Evolutionary conservation across 2,329 filamentous ascomycete genomes (phyloP).

Genomic region (Aschersonia sp.): DNA sequence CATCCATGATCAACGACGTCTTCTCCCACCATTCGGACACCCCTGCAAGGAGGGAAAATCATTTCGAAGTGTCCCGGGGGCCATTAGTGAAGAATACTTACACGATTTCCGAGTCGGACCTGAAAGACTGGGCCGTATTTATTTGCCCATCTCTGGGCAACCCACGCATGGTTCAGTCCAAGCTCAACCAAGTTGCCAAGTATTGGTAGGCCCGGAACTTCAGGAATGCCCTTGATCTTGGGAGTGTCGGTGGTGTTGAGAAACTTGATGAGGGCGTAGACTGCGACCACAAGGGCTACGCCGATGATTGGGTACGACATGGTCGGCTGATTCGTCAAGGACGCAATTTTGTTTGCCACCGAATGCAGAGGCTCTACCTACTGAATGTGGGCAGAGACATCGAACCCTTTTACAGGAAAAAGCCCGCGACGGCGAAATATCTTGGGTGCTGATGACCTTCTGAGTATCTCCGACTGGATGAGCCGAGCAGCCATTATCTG

Average conservation of each 20-base stretch:
- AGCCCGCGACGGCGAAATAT: too few relatives aligned
- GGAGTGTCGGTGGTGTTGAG: conserved; percentile 38
- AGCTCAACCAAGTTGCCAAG: conserved; percentile 51
- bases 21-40: conserved; percentile 35
- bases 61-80: too few relatives aligned
- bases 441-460: too few relatives aligned
- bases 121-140: conserved; percentile 53
- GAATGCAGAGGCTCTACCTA: too few relatives aligned
- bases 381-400: too few relatives aligned
- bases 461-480: too few relatives aligned
- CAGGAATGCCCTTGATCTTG: conserved; percentile 46
- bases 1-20: not conserved
- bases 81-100: conserved; percentile 13
- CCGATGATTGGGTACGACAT: conserved; percentile 9
- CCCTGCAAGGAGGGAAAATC: too few relatives aligned
- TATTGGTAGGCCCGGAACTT: conserved; percentile 45
- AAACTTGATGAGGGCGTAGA: conserved; percentile 13
- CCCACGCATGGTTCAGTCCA: conserved; percentile 39
- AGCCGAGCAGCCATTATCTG: too few relatives aligned
- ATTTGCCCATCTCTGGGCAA: conserved; percentile 40
- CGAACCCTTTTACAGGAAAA: too few relatives aligned
- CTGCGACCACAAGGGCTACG: conserved; percentile 5
- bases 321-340: not conserved
- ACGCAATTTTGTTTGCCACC: not conserved
- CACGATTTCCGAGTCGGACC: conserved; percentile 53